Percentiles rank a stretch among this genome's conserved stretches.
Conservation (phyloP, 176 grass and related monocot species). For the Tillandsia leiboldiana region DNA sequence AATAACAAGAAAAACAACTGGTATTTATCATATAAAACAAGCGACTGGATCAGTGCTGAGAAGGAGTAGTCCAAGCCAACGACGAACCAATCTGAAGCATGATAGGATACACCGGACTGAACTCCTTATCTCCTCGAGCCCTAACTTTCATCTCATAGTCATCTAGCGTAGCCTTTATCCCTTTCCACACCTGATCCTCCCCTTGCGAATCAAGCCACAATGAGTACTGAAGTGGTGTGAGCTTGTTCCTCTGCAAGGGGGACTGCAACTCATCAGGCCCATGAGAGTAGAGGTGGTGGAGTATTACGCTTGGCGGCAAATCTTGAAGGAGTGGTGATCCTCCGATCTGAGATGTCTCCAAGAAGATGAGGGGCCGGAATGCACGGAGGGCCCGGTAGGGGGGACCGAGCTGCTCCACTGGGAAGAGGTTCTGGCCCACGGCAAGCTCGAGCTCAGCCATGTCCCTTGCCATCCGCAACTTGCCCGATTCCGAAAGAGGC, state of each 20-base stretch:
- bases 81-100: conserved; percentile 79
- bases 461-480: conserved; percentile 91
- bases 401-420: conserved; percentile 87
- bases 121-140: conserved; percentile 69
- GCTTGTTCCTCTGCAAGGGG: conserved; percentile 79
- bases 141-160: conserved; percentile 70
- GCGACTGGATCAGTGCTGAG: conserved; percentile 1
- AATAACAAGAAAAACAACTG: not conserved
- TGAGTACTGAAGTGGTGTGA: conserved; percentile 66
- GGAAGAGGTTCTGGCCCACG: conserved; percentile 89
- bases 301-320: conserved; percentile 66
- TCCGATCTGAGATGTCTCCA: conserved; percentile 78
- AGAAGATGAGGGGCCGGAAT: conserved; percentile 78
- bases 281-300: conserved; percentile 87
- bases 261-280: conserved; percentile 86
- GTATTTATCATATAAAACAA: not conserved
- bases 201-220: conserved; percentile 89
- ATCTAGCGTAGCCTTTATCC: conserved; percentile 79
- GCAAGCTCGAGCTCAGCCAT: conserved; percentile 94
- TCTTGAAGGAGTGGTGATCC: conserved; percentile 68
- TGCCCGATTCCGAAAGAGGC: conserved; percentile 94
- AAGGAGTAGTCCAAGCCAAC: conserved; percentile 28
- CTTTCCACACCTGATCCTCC: conserved; percentile 92
- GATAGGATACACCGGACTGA: conserved; percentile 71
- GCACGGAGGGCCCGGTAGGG: conserved; percentile 78